Base-by-base conservation (phyloP, 1,284 basidiomycete species). In the Tranzscheliella williamsii region DNA sequence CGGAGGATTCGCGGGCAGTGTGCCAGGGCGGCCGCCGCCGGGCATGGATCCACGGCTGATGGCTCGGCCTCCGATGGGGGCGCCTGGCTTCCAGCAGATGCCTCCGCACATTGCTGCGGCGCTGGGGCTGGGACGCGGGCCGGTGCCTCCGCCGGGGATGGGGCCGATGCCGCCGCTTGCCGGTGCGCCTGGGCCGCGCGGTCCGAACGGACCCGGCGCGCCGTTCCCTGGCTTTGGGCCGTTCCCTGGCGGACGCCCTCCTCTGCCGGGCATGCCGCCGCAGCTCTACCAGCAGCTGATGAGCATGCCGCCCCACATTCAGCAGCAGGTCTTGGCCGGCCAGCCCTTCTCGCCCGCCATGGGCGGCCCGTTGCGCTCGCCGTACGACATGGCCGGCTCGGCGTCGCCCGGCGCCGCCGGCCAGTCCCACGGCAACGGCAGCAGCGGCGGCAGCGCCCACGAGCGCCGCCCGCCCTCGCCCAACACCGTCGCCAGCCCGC, bases 231-330 rank as follows among this genome's bases (percentile, higher is more conserved):
- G 36, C 8, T 60, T 54, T 9, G 44, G 30, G 3, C 54, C 45
- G 7, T 54, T 54, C 42, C 48, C 49, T 5, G 57, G 57, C 21
- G 49, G 49, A 7, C 52, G 40, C 5, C 45, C 45, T 4, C 49
- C 52, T 22, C 33, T 47, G 5, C 63, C 67, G 26, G 63, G 63
- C 5, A 62, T 72, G 47, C 69, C 69, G 21, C 63, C 65, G 16
- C 69, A 72, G 39, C 30, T 72, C 26, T 70, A 72, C 50, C 69
- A 72, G 49, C 69, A 72, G 36, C 43, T 72, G 38, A 72, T 72
- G 69, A 52, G 42, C 42, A 52, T 72, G 43, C 69, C 69, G 7
- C 69, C 69, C 22, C 69, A 72, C 40, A 65, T 69, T 23, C 69
- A 72, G 44, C 67, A 70, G 45, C 67, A 70, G 32, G 42, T 70